Evolutionary conservation across 1,284 basidiomycete species (phyloP).

Genomic region (Wolfiporia cocos): DNA sequence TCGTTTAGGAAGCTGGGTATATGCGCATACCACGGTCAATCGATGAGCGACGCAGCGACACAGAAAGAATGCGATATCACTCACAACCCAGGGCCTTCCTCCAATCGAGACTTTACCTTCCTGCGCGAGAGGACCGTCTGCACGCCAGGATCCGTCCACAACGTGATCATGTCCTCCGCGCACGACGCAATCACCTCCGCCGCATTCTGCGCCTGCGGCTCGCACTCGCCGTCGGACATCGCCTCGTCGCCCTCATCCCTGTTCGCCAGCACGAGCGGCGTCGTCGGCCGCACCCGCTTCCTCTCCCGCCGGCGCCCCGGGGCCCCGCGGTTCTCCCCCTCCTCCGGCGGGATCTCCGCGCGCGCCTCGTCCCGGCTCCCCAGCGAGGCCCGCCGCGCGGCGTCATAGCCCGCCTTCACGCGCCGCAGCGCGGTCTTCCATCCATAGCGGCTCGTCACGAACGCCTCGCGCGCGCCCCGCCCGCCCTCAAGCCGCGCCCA

Average conservation of each 20-base stretch:
- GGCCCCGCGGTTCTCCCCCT: no score
- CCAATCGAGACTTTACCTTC: conserved; percentile 39
- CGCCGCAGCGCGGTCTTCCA: conserved; percentile 20
- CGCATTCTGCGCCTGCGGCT: conserved; percentile 33
- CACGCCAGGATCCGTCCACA: conserved; percentile 60
- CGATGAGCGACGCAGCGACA: conserved; percentile 4
- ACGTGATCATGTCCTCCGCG: conserved; percentile 52
- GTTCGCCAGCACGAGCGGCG: background rate
- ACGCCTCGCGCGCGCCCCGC: conserved; percentile 16
- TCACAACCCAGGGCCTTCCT: conserved; percentile 68
- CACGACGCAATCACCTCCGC: conserved; percentile 48
- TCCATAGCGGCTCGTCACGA: conserved; percentile 18
- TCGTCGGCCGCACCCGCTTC: conserved; percentile 2
- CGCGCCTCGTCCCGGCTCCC: conserved; percentile 8
- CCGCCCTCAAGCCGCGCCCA: conserved; percentile 9
- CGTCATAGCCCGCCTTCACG: conserved; percentile 10
- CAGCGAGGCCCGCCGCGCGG: conserved; percentile 2
- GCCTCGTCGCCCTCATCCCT: background rate
- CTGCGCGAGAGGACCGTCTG: conserved; percentile 44
- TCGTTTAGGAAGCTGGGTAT: conserved; percentile 50
- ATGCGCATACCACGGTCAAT: conserved; percentile 17
- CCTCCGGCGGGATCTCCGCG: background rate
- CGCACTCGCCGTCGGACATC: conserved; percentile 1
- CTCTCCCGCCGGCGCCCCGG: no score
- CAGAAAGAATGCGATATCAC: conserved; percentile 25